phyloP scores from a whole-genome alignment of 306 rosid species.

The Boehmeria nivea region DNA sequence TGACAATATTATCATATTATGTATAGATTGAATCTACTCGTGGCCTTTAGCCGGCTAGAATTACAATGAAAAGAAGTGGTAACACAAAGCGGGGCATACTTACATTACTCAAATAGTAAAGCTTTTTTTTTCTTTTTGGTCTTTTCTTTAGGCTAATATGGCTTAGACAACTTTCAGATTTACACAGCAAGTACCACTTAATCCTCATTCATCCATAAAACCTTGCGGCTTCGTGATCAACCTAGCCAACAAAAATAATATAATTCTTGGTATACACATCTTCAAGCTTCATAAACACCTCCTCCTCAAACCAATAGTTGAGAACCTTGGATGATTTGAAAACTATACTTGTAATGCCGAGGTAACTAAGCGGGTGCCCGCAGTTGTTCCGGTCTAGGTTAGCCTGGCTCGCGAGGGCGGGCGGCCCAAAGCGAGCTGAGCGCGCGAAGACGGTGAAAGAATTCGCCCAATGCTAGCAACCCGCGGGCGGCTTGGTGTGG shows the following conservation, averaged over 20 bases:
- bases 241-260: conserved; percentile 8
- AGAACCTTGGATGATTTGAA: not conserved
- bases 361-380: not conserved
- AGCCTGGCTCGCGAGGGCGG: conserved; percentile 36
- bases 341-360: not conserved
- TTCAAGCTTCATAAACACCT: conserved; percentile 5
- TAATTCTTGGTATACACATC: conserved; percentile 5
- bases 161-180: too few relatives aligned
- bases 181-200: not conserved
- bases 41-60: not conserved
- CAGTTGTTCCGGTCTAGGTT: too few relatives aligned
- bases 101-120: too few relatives aligned
- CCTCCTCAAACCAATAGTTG: not conserved
- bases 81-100: too few relatives aligned
- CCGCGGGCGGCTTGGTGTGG: conserved; percentile 61
- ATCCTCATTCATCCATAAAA: conserved; percentile 6
- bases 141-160: too few relatives aligned
- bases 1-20: too few relatives aligned
- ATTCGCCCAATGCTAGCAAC: conserved; percentile 70
- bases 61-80: not conserved
- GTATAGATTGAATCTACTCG: not conserved
- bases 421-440: conserved; percentile 73
- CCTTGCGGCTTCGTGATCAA: not conserved
- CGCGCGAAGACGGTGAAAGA: conserved; percentile 65
- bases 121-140: too few relatives aligned